phyloP scores from a whole-genome alignment of 1,284 basidiomycete genomes.

The Gomphus sp. region DNA sequence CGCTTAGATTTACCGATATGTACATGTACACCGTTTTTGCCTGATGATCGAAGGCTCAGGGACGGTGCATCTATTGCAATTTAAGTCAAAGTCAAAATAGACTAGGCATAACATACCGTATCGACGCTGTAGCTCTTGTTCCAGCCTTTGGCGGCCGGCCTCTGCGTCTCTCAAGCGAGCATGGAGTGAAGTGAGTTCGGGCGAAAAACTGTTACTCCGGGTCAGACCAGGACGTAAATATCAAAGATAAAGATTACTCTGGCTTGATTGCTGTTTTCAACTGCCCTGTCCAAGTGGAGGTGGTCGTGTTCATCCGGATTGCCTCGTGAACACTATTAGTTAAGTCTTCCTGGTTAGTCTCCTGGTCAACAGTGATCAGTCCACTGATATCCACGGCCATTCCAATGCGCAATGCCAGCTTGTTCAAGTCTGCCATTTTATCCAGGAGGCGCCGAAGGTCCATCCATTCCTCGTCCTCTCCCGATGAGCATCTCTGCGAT shows the following conservation, averaged over 20 bases:
- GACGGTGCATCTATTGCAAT: conserved; percentile 50
- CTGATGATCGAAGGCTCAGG: conserved; percentile 57
- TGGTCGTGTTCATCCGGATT: conserved; percentile 13
- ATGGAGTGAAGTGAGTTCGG: conserved; percentile 48
- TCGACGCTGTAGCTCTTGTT: conserved; percentile 40
- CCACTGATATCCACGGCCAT: conserved; percentile 34
- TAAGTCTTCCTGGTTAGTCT: conserved; percentile 16
- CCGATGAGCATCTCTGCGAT: conserved; percentile 25
- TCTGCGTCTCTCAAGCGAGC: conserved; percentile 35
- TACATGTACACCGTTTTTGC: conserved; percentile 64
- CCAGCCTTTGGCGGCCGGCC: conserved; percentile 39
- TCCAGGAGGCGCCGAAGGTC: conserved; percentile 46
- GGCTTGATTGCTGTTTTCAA: conserved; percentile 59
- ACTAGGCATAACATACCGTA: conserved; percentile 35
- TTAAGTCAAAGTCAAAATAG: neutral
- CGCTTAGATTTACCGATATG: conserved; percentile 57
- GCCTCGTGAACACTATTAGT: conserved; percentile 15
- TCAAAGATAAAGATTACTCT: conserved; percentile 35
- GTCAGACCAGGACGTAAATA: neutral
- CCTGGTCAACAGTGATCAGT: conserved; percentile 19
- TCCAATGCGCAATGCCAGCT: conserved; percentile 53
- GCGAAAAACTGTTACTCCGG: conserved; percentile 51
- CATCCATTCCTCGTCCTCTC: conserved; percentile 36
- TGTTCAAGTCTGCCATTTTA: conserved; percentile 44
- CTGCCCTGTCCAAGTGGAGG: conserved; percentile 12